Conservation (phyloP, 176 grass and related monocot species). For the Puccinellia tenuiflora region DNA sequence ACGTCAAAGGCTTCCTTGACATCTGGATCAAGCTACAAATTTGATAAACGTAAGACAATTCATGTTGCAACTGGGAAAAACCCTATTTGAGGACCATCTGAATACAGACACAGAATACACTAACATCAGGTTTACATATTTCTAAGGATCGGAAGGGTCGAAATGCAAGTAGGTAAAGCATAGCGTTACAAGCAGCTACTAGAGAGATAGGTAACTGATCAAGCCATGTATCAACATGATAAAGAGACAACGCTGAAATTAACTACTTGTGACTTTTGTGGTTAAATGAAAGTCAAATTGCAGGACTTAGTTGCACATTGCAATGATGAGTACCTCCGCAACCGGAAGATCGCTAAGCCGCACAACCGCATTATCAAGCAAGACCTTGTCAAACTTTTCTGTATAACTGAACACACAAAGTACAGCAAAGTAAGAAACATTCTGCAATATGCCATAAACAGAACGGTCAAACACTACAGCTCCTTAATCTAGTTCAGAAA, state of each 20-base stretch:
- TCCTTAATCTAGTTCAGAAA: no score
- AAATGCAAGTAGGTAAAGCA: background rate
- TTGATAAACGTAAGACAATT: constrained; percentile 16
- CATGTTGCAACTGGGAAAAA: background rate
- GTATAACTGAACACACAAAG: constrained; percentile 66
- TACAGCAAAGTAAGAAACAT: background rate
- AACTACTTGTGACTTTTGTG: background rate
- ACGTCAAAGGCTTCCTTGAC: constrained; percentile 90
- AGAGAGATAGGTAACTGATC: background rate
- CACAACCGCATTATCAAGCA: constrained; percentile 52
- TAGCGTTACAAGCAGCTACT: background rate
- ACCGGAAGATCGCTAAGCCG: constrained; percentile 56
- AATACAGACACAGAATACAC: background rate
- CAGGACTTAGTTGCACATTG: background rate
- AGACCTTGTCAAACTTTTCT: constrained; percentile 80
- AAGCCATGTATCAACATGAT: background rate
- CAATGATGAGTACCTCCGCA: constrained; percentile 50
- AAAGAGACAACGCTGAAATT: background rate
- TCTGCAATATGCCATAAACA: background rate
- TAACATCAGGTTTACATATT: background rate
- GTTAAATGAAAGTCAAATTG: background rate
- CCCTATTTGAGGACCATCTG: background rate
- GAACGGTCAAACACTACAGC: background rate
- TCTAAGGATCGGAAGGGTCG: background rate
- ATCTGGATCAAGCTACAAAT: constrained; percentile 80